Evolutionary conservation across 352 stramenopile species (phyloP), one percentile per base, ranked within the genome.

Genomic region (Pythium aquatile): DNA sequence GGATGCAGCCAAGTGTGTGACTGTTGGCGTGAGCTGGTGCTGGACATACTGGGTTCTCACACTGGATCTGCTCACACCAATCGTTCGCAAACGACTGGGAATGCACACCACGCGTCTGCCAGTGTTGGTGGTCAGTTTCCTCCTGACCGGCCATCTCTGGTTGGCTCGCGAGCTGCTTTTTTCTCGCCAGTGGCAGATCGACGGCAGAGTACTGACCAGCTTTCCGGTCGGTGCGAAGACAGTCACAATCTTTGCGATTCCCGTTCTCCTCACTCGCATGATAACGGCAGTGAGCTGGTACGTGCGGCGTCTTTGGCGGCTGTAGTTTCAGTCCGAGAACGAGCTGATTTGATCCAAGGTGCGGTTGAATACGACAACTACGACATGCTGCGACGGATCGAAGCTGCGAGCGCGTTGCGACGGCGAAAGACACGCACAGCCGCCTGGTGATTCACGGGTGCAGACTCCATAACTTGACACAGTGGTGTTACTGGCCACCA

Each of bases 251-350:
- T 54, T 54, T 28, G 58, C 46, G 0, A 51, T 65, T 3, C 46
- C 58, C 1, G 47, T 65, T 17, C 33, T 65, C 17, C 11, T 65
- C 17, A 65, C 17, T 1, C 58, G 58, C 5, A 52, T 65, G 26
- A 11, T 58, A n/a, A 51, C 46, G 30, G 28, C 47, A 24, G 51
- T 58, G 28, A 40, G 28, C 47, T 65, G 58, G 58, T 58, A 32
- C 29, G 16, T 44, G 1, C 30, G 58, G 29, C 35, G 58, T 13
- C 24, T 65, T 2, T 56, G 47, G 58, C 46, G 58, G 13, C 44
- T 65, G 7, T 30, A 17, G 14, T 47, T 20, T 8, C 40, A 47
- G 5, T 47, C 40, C 1, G 16, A 47, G 16, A 20, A 47, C 40
- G 40, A 47, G 17, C 10, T 47, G 40, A 47, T 47, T 47, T 47